phyloP scores from a whole-genome alignment of 2,329 filamentous ascomycete species.

The Fusarium irregulare region DNA sequence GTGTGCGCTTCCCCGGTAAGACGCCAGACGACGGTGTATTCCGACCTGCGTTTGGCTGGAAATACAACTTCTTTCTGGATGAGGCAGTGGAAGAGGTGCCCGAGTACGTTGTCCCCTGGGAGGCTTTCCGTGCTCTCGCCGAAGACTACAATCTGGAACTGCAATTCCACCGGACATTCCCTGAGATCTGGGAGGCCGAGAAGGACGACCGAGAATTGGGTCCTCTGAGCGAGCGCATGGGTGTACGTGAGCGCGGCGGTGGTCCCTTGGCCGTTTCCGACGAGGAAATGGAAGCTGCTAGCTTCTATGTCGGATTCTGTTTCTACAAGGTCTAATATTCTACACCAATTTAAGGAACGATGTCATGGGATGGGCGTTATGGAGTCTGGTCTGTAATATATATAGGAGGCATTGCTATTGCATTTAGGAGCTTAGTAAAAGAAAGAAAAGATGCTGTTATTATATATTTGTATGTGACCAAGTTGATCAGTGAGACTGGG shows the following conservation, averaged over 20 bases:
- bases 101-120: conserved; percentile 98
- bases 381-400: conserved; percentile 10
- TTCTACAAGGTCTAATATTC: conserved; percentile 85
- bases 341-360: background rate
- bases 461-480: conserved; percentile 34
- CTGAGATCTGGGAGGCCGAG: conserved; percentile 91
- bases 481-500: conserved; percentile 43
- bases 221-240: conserved; percentile 93
- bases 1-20: conserved; percentile 85
- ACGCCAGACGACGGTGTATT: conserved; percentile 90
- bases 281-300: conserved; percentile 92
- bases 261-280: conserved; percentile 77
- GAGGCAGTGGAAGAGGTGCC: conserved; percentile 97
- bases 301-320: conserved; percentile 94
- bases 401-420: background rate
- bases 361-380: conserved; percentile 10
- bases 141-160: conserved; percentile 97
- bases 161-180: conserved; percentile 91
- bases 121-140: conserved; percentile 92
- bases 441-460: conserved; percentile 36
- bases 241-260: conserved; percentile 78
- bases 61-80: conserved; percentile 95
- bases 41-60: conserved; percentile 95
- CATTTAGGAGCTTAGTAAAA: conserved; percentile 4
- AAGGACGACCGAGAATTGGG: conserved; percentile 86